Base-by-base conservation (phyloP, 352 stramenopile species). In the Phytophthora brassicae region DNA sequence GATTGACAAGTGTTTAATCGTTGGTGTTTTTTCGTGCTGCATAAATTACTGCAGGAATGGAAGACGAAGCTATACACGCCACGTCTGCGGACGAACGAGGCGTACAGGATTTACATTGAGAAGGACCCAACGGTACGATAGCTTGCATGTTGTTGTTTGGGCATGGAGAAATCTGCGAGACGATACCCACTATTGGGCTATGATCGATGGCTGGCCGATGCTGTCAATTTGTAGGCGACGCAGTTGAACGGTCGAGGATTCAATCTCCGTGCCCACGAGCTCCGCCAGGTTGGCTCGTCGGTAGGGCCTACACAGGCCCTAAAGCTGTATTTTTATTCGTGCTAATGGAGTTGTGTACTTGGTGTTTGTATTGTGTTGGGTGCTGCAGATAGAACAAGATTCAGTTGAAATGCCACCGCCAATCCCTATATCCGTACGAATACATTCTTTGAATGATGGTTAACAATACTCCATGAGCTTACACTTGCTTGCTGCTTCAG, bases 61-160 rank as follows among this genome's bases (percentile, higher is more conserved):
- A 75, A 79, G 23, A 66, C 56, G 23, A 81, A 77, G 51, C 46
- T 89, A 11, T 93, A 84, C 48, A 79, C 72, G 19, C 72, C 85
- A 22, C 79, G 82, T 11, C 61, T 93, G 13, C 72, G 70, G 42
- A 93, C 84, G 23, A 76, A 79, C 17, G 81, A 93, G 45, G 84
- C 84, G 31, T 93, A 93, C 56, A 61, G 66, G 42, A 89, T 93
- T 56, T 93, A 93, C 75, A 89, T 93, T 36, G 79, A 91, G 59
- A 93, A 93, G 58, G 81, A 93, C 61, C 66, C 67, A 19, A 68
- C 47, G 67, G 84, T 85, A 75, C 66, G 75, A 35, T 26, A 56
- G 39, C 17, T n/a, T 57, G 36, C 28, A 52, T 56, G 17, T 29
- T 56, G 19, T 42, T 39, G 63, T 24, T 51, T 48, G 41, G n/a